Conservation (phyloP, 192 early-diverging fungal genomes). For the Podila epicladia region DNA sequence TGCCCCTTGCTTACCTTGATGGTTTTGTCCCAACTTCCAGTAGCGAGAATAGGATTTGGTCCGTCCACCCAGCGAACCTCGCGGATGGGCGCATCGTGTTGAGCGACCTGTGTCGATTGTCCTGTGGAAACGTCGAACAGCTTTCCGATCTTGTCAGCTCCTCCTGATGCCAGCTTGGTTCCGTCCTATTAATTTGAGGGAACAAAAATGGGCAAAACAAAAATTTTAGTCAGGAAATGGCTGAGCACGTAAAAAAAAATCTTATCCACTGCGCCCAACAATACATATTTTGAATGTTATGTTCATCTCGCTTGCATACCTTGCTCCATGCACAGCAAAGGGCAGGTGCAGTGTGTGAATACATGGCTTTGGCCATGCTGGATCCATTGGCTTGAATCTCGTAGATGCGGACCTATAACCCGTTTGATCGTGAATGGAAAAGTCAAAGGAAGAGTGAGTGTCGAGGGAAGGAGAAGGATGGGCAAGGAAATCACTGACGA, state of each 20-base stretch:
- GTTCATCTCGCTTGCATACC: conserved; percentile 47
- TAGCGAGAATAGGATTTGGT: conserved; percentile 74
- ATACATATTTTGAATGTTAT: background rate
- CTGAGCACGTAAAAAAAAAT: background rate
- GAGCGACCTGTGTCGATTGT: conserved; percentile 84
- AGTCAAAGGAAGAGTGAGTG: background rate
- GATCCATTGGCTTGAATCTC: conserved; percentile 83
- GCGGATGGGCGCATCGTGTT: conserved; percentile 91
- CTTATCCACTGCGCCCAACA: conserved; percentile 15
- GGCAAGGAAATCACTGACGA: background rate
- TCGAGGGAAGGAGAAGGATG: background rate
- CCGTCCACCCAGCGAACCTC: conserved; percentile 75
- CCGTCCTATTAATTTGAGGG: conserved; percentile 77
- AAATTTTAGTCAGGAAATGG: background rate
- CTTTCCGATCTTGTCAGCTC: conserved; percentile 88
- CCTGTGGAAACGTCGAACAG: conserved; percentile 87
- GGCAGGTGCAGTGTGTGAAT: conserved; percentile 84
- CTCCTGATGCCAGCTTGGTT: conserved; percentile 87
- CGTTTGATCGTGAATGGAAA: too few species aligned
- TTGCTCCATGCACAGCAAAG: conserved; percentile 89
- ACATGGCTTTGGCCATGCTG: conserved; percentile 81
- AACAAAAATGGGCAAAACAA: background rate
- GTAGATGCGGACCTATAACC: conserved; percentile 89
- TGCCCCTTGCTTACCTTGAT: conserved; percentile 55
- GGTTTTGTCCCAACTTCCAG: conserved; percentile 97